Conservation (phyloP, 2,329 filamentous ascomycete species). For the Zelopaecilomyces penicillatus region DNA sequence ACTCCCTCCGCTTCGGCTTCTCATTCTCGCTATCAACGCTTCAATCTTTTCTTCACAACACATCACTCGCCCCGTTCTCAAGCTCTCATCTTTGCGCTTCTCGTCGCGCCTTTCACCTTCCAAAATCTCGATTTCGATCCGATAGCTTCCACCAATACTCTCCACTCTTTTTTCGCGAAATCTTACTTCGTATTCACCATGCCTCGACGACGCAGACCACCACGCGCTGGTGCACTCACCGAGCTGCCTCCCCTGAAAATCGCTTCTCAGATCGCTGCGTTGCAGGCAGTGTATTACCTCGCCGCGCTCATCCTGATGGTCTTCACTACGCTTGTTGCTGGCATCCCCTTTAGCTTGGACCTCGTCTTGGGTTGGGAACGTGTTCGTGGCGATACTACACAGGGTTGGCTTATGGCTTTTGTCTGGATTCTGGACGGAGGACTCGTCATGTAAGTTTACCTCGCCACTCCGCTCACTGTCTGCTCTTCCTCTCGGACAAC, state of each 20-base stretch:
- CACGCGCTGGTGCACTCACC: constrained; percentile 50
- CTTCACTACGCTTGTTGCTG: constrained; percentile 52
- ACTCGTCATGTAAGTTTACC: constrained; percentile 37
- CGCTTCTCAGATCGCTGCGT: constrained; percentile 47
- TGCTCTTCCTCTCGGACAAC: background rate
- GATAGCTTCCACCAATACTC: too few relatives aligned
- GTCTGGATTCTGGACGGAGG: constrained; percentile 50
- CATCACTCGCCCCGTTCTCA: too few relatives aligned
- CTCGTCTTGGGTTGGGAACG: constrained; percentile 50
- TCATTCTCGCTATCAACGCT: too few relatives aligned
- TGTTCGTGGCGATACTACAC: constrained; percentile 53
- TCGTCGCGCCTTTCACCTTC: too few relatives aligned
- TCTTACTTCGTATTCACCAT: constrained; percentile 21
- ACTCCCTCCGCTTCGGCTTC: too few relatives aligned
- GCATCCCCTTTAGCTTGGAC: constrained; percentile 43
- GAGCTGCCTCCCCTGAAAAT: constrained; percentile 55
- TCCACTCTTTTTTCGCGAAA: background rate
- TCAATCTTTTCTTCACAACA: too few relatives aligned
- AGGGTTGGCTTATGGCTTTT: constrained; percentile 52
- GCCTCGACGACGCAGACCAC: constrained; percentile 49
- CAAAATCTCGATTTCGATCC: too few relatives aligned
- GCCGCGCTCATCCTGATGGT: constrained; percentile 44
- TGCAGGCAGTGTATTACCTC: constrained; percentile 50
- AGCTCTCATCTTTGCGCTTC: too few relatives aligned
- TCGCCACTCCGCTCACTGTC: background rate